Evolutionary conservation across 495 filamentous ascomycete species (phyloP), one percentile per base, ranked within the genome.

Genomic region (Cryomyces minteri): DNA sequence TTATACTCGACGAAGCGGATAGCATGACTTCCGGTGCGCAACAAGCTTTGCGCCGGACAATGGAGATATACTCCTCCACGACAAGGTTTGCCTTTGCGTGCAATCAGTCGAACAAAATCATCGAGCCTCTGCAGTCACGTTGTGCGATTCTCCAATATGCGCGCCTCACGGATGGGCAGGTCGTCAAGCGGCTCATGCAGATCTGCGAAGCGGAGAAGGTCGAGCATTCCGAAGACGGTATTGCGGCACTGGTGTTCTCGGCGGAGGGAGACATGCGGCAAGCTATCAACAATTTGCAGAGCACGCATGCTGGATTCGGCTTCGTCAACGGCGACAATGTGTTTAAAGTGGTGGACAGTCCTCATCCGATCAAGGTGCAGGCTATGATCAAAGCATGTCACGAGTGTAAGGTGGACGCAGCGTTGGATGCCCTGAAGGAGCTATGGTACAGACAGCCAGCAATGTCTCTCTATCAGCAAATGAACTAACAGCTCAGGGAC

Each of bases 211-310:
- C 82, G 8, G 90, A 95, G 52, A 56, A 60, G 9, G 65, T 68
- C 18, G 70, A 94, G 54, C 80, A 86, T 60, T 85, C 77, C 12
- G 92, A 96, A 53, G 90, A 99, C 60, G 90, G 90, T 5, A 71
- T 96, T 40, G 90, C 92, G 0, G 90, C 92, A 32, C 70, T 99
- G 29, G 86, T 98, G 0, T 99, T 99, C 66, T 87, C 80, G 46
- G 90, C 90, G 5, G 90, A 99, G 65, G 90, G 92, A 32, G 90
- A 99, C 62, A 99, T 99, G 90, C 76, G 90, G 36, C 90, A 99
- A 62, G 90, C 90, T 8, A 94, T 99, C 70, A 99, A 99, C 62
- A 99, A 99, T 55, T 65, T 99, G 55, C 90, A 99, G 63, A 90
- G 82, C 57, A 99, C 92, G 0, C 73, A 65, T 57, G 87, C 88